Evolutionary conservation across 1,139 yeast genomes (phyloP).

Genomic region (Nakaseomyces bracarensis): DNA sequence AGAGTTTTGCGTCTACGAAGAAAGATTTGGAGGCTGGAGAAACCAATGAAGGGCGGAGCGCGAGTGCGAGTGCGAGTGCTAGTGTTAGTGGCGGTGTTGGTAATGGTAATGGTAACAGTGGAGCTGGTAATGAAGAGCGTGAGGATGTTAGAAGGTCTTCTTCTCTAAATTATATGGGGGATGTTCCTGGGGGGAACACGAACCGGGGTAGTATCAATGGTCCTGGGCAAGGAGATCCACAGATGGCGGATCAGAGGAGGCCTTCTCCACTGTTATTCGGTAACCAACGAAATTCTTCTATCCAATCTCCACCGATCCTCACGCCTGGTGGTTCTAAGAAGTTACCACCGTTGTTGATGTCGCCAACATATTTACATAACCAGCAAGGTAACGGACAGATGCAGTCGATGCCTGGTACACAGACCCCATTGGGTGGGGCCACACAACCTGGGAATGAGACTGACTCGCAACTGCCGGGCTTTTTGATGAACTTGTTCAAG

Average conservation of each 20-base stretch:
- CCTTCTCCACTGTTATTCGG: constrained; percentile 8
- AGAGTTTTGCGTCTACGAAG: constrained; percentile 65
- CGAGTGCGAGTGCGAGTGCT: constrained; percentile 1
- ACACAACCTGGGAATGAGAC: constrained; percentile 3
- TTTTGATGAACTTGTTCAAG: constrained; percentile 34
- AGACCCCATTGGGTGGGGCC: constrained; percentile 23
- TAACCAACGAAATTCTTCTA: constrained; percentile 7
- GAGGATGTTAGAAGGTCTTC: constrained; percentile 1
- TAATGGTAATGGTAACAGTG: background rate
- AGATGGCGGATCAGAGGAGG: constrained; percentile 3
- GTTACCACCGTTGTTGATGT: constrained; percentile 44
- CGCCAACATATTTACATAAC: constrained; percentile 29
- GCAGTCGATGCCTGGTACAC: constrained; percentile 15
- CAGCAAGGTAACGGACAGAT: constrained; percentile 11
- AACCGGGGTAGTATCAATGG: background rate
- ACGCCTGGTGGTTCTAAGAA: constrained; percentile 55
- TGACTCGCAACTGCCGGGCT: constrained; percentile 15
- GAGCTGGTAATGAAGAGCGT: background rate
- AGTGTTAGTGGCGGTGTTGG: background rate
- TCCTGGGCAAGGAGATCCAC: background rate
- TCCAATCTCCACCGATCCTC: constrained; percentile 43
- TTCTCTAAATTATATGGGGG: constrained; percentile 3
- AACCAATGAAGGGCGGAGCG: background rate
- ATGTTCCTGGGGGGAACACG: constrained; percentile 1
- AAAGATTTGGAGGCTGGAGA: constrained; percentile 7